Base-by-base conservation (phyloP, 345 rosid species). In the Salix koriyanagi region DNA sequence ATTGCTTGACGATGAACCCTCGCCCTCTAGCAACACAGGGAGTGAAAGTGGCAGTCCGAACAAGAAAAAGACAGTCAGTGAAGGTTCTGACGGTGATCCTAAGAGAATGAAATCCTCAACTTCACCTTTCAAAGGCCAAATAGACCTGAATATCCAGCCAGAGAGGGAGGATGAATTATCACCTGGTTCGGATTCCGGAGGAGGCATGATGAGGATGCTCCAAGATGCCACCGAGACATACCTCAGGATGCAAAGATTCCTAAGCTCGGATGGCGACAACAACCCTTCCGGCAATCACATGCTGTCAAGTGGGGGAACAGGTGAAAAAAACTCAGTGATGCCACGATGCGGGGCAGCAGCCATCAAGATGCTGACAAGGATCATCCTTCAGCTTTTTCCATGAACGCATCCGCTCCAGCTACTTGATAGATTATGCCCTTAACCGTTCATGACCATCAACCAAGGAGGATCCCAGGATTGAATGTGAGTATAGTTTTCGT, bases 121-220 rank as follows among this genome's bases (percentile, higher is more conserved):
- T 72, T 87, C 90, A 3, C 90, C 92, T 64, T 89, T 88, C 73
- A 94, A 88, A 81, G 89, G 90, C 65, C 92, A 88, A 80, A 88
- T 96, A 46, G 98, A 96, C 86, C 87, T 96, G 76, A 96, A 96
- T 79, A 92, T 92, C 80, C 93, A 90, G 82, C 99, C 99, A 14
- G 97, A 91, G 87, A 77, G 90, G 56, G 98, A 96, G 74, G 99
- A 91, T 65, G 98, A 91, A 76, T 76, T 85, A 10, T 86, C 89
- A 13, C 92, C 93, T 25, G 84, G 84, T 73, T 84, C 91, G 2
- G 89, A 89, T 75, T 73, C 90, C 67, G 83, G 84, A 46, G 83
- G 84, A 50, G 66, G 76, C 72, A 75, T 82, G 85, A 83, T 79
- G 76, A 84, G 71, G 82, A 74, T 84, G 79, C 75, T 81, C 46